These are phyloP conservation scores for Dianthus caryophyllus DNA, from an alignment of 148 eudicot genomes.

Conservation along the genomic window DNA sequence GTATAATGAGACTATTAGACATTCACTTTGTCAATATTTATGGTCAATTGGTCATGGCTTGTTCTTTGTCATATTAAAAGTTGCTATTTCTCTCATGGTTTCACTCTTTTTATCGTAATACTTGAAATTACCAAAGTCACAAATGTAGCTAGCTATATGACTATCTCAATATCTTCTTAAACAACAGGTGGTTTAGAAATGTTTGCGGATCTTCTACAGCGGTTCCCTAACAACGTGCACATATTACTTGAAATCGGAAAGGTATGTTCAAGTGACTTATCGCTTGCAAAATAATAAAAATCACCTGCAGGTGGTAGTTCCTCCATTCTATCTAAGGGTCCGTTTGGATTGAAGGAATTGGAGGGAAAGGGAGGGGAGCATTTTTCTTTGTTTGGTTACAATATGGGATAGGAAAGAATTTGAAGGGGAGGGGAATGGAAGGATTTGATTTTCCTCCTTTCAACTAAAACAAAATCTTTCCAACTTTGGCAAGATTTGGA, in stretches of 20 bases:
- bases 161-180: neutral
- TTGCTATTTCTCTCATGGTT: neutral
- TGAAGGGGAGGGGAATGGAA: no score
- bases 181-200: conserved; percentile 86
- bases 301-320: neutral
- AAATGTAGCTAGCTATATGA: no score
- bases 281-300: neutral
- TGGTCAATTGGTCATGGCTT: no score
- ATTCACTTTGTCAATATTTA: neutral
- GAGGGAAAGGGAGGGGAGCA: no score
- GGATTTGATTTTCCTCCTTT: no score
- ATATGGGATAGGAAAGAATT: no score
- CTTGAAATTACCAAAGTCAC: no score
- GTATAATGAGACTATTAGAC: neutral
- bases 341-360: no score
- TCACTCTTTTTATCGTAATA: neutral
- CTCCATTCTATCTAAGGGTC: no score
- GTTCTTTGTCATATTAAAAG: neutral
- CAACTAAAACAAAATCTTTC: no score
- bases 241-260: conserved; percentile 86
- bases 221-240: conserved; percentile 82
- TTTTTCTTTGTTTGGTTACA: no score
- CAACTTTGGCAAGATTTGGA: no score
- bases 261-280: conserved; percentile 40
- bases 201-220: conserved; percentile 71